Evolutionary conservation across 225 moss, liverwort and hornwort species (phyloP), one percentile per base, ranked within the genome.

Genomic region (Takakia lepidozioides): DNA sequence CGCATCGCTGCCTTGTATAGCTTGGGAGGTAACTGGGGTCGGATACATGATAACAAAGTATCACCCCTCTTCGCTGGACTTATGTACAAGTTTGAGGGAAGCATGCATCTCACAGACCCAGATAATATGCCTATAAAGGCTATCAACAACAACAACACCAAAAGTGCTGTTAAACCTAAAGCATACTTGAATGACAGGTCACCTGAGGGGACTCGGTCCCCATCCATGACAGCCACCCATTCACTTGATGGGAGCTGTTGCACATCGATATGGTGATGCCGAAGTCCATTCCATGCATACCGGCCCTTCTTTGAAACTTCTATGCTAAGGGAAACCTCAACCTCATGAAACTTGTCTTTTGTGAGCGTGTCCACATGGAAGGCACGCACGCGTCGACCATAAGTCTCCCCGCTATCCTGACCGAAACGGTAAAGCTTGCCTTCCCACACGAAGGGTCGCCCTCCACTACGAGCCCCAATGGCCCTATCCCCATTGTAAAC

Each of bases 171-270:
- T 46, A 54, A 53, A 2, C 89, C 93, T 7, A 66, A 29, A 1
- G 50, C 58, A 14, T 80, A 79, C 49, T 74, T 52, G 29, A 54
- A 65, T 10, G 72, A 63, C 54, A 78, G 29, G 54, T 82, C 72
- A n/a, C 93, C 89, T 23, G 88, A 88, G 8, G 86, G 78, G 13
- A 93, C 83, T 54, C 81, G 70, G 45, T 93, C 93, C 16, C 93
- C 93, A 48, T 93, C 93, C 76, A 93, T 79, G 22, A 86, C 83
- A 38, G 93, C 93, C 38, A 93, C 79, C 93, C 93, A 93, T 15
- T 86, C 66, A 5, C 88, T 89, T 0, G 89, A 78, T 24, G 84
- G 68, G 13, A 93, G 89, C 51, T 58, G 74, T 17, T 82, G 86
- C 0, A 51, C 84, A 49, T 93, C 89, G 62, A 93, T 73, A 52